Base-by-base conservation (phyloP, 345 rosid genomes). In the Brassica napus region DNA sequence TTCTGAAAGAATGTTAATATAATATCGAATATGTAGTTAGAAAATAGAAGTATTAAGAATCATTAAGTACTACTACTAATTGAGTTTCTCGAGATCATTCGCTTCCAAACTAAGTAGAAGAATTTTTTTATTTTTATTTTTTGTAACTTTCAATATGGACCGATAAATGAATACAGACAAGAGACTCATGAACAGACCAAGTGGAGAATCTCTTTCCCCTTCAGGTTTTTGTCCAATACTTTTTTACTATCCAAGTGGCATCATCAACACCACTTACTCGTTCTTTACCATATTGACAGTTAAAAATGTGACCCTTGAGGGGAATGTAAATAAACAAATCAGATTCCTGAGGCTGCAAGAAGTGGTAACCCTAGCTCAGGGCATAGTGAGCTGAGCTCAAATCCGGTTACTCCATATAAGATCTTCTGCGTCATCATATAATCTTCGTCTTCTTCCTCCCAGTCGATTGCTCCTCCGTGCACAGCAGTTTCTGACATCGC, bases 281-380 rank as follows among this genome's bases (percentile, higher is more conserved):
- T 42, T 35, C 69, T 37, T 75, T 3, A 52, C 21, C 35, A 47
- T 28, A 28, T 28, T 28, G 31, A 28, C 31, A 28, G 31, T 1
- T 9, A 47, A 67, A 58, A 74, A 68, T 67, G 58, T 0, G 68
- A 34, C 70, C 49, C 54, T 62, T 68, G 70, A 74, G 49, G 31
- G 49, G 4, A 66, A 32, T 31, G 63, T 47, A 72, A 73, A 73
- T 42, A 47, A 35, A 12, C 54, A 47, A 15, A 31, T 88, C 81
- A 88, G 60, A 85, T 77, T 74, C 87, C 87, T 1, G 60, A 47
- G 35, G 82, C 83, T 77, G 88, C 87, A 69, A 82, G 79, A 61
- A 82, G 79, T 9, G 89, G 77, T 54, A 93, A 65, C 69, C 98
- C 98, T 26, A 95, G 89, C 80, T 91, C 92, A 28, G 87, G 87